These are phyloP conservation scores for Serendipita vermifera DNA, from an alignment of 768 basidiomycete genomes.

Conservation along the genomic window DNA sequence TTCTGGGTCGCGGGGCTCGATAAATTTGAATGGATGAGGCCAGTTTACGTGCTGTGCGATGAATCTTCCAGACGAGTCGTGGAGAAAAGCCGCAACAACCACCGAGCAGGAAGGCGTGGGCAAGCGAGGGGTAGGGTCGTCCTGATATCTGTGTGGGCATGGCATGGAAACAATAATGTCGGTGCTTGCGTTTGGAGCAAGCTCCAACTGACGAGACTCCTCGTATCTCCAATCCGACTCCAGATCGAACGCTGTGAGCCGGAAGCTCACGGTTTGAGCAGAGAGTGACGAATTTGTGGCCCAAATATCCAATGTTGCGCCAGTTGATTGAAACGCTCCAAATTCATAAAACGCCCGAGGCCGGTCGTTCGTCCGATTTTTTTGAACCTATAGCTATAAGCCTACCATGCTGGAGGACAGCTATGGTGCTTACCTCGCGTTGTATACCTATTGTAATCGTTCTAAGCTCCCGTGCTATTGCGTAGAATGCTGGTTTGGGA, in stretches of 20 bases:
- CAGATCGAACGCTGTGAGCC: slow-evolving; percentile 27
- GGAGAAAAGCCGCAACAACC: slow-evolving; percentile 24
- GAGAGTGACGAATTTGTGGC: slow-evolving; percentile 27
- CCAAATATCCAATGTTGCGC: slow-evolving; percentile 28
- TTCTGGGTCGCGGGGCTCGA: slow-evolving; percentile 23
- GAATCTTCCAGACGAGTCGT: slow-evolving; percentile 17
- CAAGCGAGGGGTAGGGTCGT: slow-evolving; percentile 15
- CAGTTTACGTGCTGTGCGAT: slow-evolving; percentile 23
- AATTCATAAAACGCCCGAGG: slow-evolving; percentile 30
- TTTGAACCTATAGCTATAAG: slow-evolving; percentile 21
- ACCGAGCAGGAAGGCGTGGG: slow-evolving; percentile 22
- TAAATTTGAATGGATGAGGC: slow-evolving; percentile 24
- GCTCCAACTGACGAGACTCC: slow-evolving; percentile 15
- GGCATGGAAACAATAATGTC: slow-evolving; percentile 27
- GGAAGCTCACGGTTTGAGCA: slow-evolving; percentile 20
- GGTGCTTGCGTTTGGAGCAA: slow-evolving; percentile 30
- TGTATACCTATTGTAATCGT: slow-evolving; percentile 31
- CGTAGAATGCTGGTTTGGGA: slow-evolving; percentile 26
- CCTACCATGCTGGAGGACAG: slow-evolving; percentile 17
- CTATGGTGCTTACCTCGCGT: slow-evolving; percentile 20
- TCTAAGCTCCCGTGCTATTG: slow-evolving; percentile 32
- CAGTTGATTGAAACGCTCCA: slow-evolving; percentile 20
- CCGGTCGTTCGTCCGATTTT: slow-evolving; percentile 25
- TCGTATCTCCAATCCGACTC: slow-evolving; percentile 21
- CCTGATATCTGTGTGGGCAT: slow-evolving; percentile 20